phyloP scores from a whole-genome alignment of 768 basidiomycete genomes.

The Suillus brevipes region DNA sequence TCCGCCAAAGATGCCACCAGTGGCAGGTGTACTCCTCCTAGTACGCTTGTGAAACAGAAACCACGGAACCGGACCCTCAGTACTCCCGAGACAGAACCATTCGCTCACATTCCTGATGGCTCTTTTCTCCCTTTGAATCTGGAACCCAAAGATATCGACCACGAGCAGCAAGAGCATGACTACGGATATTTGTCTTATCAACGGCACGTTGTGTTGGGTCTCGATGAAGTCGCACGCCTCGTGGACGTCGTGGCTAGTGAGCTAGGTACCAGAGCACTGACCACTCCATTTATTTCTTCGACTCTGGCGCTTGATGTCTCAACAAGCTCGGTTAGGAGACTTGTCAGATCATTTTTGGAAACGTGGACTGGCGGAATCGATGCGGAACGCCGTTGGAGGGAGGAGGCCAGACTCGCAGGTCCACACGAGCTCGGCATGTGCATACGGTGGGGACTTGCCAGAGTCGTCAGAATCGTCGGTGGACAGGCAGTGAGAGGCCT shows the following conservation, averaged over 20 bases:
- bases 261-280: constrained; percentile 71
- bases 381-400: constrained; percentile 62
- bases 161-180: constrained; percentile 42
- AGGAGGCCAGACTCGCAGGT: constrained; percentile 82
- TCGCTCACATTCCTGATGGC: constrained; percentile 48
- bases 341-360: constrained; percentile 80
- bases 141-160: constrained; percentile 44
- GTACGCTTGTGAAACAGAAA: constrained; percentile 34
- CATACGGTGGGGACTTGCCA: constrained; percentile 87
- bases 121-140: constrained; percentile 54
- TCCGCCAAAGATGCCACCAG: constrained; percentile 37
- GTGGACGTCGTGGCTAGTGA: constrained; percentile 71
- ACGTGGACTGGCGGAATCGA: constrained; percentile 47
- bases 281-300: constrained; percentile 91
- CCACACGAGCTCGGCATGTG: constrained; percentile 91
- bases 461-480: constrained; percentile 69
- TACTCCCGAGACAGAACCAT: constrained; percentile 35
- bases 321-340: constrained; percentile 66
- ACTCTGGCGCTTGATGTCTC: constrained; percentile 85
- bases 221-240: constrained; percentile 69
- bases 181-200: constrained; percentile 79
- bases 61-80: constrained; percentile 43
- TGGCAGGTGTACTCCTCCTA: constrained; percentile 13
- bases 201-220: constrained; percentile 73
- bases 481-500: constrained; percentile 81